Percentiles rank a stretch among this genome's conserved stretches.
Evolutionary conservation across 352 stramenopile genomes (phyloP).

Genomic region (Pythium vanterpoolii): DNA sequence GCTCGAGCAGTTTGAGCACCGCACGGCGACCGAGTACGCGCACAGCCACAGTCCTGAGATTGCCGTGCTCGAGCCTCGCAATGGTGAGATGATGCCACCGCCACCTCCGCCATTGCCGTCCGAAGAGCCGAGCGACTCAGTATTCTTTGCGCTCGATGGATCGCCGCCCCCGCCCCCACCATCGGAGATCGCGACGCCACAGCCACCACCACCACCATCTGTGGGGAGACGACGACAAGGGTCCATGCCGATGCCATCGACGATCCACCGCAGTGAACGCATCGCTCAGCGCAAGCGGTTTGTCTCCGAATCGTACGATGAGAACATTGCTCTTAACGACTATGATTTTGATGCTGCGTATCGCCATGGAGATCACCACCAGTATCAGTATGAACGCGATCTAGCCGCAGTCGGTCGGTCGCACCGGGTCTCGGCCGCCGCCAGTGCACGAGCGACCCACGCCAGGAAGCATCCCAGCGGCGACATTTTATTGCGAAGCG

Average conservation of each 20-base stretch:
- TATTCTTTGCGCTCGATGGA: conserved; percentile 24
- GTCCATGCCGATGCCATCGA: conserved; percentile 11
- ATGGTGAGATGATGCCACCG: conserved; percentile 6
- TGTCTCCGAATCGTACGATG: conserved; percentile 8
- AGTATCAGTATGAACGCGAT: conserved; percentile 1
- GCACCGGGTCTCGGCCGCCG: background rate
- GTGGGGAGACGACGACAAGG: conserved; percentile 9
- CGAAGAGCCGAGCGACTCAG: conserved; percentile 3
- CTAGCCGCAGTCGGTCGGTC: conserved; percentile 5
- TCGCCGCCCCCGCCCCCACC: background rate
- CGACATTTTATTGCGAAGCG: conserved; percentile 25
- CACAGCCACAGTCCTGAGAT: conserved; percentile 12
- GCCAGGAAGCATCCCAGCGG: conserved; percentile 9
- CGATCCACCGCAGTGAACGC: background rate
- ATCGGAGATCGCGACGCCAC: background rate
- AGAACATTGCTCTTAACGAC: conserved; percentile 11
- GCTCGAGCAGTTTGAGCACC: conserved; percentile 30
- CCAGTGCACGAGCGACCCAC: conserved; percentile 12
- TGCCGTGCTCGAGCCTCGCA: conserved; percentile 12
- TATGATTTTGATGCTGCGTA: no score
- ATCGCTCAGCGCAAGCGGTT: conserved; percentile 1
- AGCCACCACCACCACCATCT: background rate
- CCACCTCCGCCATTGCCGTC: conserved; percentile 7
- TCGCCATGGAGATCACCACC: no score
- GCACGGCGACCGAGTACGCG: conserved; percentile 12